phyloP scores from a whole-genome alignment of 2,329 filamentous ascomycete species.

The Diaporthe sp. region DNA sequence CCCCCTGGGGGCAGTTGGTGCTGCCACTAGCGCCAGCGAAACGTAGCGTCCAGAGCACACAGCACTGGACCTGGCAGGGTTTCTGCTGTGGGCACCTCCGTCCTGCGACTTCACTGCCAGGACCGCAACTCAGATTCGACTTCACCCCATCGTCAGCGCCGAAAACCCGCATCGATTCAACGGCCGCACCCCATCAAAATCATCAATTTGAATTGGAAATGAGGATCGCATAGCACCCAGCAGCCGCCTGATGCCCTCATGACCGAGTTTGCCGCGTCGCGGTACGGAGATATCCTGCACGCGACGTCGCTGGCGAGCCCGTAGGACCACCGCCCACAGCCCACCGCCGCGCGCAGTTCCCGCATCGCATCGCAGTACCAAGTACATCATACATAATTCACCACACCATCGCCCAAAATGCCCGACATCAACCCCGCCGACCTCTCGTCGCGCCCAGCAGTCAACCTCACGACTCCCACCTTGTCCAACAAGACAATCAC shows the following conservation, averaged over 20 bases:
- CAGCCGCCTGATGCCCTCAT: conserved; percentile 58
- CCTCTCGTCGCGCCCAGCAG: conserved; percentile 69
- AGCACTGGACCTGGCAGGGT: not conserved
- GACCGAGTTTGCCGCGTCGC: conserved; percentile 56
- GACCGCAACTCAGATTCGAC: conserved; percentile 44
- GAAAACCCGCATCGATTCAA: conserved; percentile 54
- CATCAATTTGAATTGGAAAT: conserved; percentile 57
- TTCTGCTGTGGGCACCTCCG: conserved; percentile 18
- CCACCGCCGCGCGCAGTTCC: conserved; percentile 15
- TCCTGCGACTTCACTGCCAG: conserved; percentile 43
- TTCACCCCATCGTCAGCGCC: conserved; percentile 44
- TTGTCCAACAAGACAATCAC: conserved; percentile 70
- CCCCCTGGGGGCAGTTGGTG: not conserved
- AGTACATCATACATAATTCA: conserved; percentile 31
- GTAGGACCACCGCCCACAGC: conserved; percentile 11
- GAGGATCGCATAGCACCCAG: conserved; percentile 56
- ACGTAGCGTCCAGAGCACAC: not conserved
- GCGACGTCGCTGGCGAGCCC: conserved; percentile 53
- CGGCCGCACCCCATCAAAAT: conserved; percentile 55
- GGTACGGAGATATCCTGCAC: conserved; percentile 60
- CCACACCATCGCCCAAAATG: conserved; percentile 56
- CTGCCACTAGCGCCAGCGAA: conserved; percentile 9
- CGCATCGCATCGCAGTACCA: conserved; percentile 23
- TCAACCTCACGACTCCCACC: conserved; percentile 70
- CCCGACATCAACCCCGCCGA: conserved; percentile 79